Evolutionary conservation across 345 rosid species (phyloP), one percentile per base, ranked within the genome.

Genomic region (Corchorus capsularis): DNA sequence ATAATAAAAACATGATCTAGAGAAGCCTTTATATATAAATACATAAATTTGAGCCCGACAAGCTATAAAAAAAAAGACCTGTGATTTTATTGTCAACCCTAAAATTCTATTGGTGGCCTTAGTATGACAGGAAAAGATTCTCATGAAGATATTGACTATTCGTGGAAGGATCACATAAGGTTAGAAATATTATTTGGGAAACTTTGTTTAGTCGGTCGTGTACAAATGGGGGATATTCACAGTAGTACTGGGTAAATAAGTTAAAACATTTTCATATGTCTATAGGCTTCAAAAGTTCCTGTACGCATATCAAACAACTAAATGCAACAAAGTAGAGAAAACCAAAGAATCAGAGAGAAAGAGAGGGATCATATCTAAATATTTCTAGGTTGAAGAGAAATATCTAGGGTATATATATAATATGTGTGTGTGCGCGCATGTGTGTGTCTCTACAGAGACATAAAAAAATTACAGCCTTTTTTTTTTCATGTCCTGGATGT

Each of bases 71-170:
- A 57, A 57, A 10, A 67, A 14, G 3, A 76, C 27, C 49, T 55
- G 73, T 71, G 76, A 79, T 76, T 85, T 82, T 77, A 69, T 74
- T 77, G 75, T 83, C 80, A 81, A 77, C 85, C 77, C 81, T 57
- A 76, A 76, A 79, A 74, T 71, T 75, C 80, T 63, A 68, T 69
- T 73, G 85, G 81, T 81, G 87, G 83, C 85, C 80, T 74, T 81
- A 14, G 60, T 43, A 34, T 72, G 83, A 59, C 84, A 79, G 80
- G 35, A 53, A 80, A 84, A 82, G 89, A 84, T 86, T 86, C 86
- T 79, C 69, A 72, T 22, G 63, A 82, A 78, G 84, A 86, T 59
- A 77, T 81, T 86, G 89, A 86, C 87, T 47, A 77, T 69, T 76
- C 89, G 63, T 69, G 52, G 74, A 68, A 68, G 77, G 52, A 77